Evolutionary conservation across 2,329 filamentous ascomycete species (phyloP).

Genomic region (Dactylonectria estremocensis): DNA sequence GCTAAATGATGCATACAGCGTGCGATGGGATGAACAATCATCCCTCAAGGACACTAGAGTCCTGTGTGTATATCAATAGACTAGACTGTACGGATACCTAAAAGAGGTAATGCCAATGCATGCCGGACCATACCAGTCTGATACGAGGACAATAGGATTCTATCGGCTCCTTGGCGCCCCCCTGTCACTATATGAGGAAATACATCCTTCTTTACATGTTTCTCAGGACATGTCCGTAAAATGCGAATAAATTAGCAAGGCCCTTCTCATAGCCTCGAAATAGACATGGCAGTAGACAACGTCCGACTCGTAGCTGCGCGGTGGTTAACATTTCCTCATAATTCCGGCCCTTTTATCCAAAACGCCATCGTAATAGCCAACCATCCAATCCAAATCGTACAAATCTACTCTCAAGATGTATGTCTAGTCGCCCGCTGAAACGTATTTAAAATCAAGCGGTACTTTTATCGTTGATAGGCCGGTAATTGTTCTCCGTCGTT

Average conservation of each 20-base stretch:
- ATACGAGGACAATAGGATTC: background rate
- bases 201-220: background rate
- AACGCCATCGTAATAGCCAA: conserved; percentile 34
- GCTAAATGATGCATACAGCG: background rate
- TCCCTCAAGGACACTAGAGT: conserved; percentile 1
- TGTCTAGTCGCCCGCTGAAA: conserved; percentile 24
- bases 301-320: conserved; percentile 5
- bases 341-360: conserved; percentile 32
- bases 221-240: background rate
- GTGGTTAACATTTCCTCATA: conserved; percentile 33
- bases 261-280: background rate
- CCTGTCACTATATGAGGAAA: background rate
- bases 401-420: conserved; percentile 27
- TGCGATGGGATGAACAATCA: background rate
- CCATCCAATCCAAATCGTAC: conserved; percentile 31
- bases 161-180: background rate
- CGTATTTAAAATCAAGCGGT: conserved; percentile 20
- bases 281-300: background rate
- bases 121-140: background rate
- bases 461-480: conserved; percentile 56
- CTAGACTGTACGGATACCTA: conserved; percentile 2
- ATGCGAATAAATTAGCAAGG: background rate
- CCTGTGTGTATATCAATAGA: background rate
- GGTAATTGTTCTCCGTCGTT: conserved; percentile 55
- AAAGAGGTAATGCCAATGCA: background rate